phyloP scores from a whole-genome alignment of 228 moss, liverwort and hornwort species.

The Sphagnum fallax region DNA sequence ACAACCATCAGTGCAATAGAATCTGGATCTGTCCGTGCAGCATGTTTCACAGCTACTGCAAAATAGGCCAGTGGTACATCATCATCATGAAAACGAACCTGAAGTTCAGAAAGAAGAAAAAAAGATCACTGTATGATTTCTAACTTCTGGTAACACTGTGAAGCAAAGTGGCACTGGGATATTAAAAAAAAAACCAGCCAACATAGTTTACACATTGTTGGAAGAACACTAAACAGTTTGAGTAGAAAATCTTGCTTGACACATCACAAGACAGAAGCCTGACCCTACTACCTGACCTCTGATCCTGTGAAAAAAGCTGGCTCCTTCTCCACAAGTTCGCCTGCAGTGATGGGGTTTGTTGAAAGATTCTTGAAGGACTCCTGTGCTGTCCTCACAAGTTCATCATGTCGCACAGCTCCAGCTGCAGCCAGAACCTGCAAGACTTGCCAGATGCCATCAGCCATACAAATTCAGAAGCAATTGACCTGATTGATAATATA shows the following conservation, averaged over 20 bases:
- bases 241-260: too few species aligned
- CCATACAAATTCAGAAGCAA: too few species aligned
- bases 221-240: too few species aligned
- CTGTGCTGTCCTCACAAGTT: slow-evolving; percentile 29
- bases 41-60: slow-evolving; percentile 42
- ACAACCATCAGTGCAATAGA: slow-evolving; percentile 43
- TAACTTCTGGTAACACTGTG: too few species aligned
- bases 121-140: too few species aligned
- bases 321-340: slow-evolving; percentile 30
- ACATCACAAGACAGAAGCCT: too few species aligned
- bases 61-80: slow-evolving; percentile 35
- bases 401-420: slow-evolving; percentile 36
- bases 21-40: slow-evolving; percentile 48
- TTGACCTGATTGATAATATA: too few species aligned
- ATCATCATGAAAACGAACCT: slow-evolving; percentile 52
- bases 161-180: too few species aligned
- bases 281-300: slow-evolving; percentile 25
- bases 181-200: neutral
- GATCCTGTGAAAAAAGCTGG: slow-evolving; percentile 51
- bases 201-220: too few species aligned
- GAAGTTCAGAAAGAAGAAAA: slow-evolving; percentile 1
- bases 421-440: slow-evolving; percentile 40
- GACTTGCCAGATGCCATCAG: too few species aligned
- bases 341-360: slow-evolving; percentile 20
- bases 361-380: slow-evolving; percentile 28